These are phyloP conservation scores for Candida succiphila DNA, from an alignment of 805 yeast species.

Conservation along the genomic window DNA sequence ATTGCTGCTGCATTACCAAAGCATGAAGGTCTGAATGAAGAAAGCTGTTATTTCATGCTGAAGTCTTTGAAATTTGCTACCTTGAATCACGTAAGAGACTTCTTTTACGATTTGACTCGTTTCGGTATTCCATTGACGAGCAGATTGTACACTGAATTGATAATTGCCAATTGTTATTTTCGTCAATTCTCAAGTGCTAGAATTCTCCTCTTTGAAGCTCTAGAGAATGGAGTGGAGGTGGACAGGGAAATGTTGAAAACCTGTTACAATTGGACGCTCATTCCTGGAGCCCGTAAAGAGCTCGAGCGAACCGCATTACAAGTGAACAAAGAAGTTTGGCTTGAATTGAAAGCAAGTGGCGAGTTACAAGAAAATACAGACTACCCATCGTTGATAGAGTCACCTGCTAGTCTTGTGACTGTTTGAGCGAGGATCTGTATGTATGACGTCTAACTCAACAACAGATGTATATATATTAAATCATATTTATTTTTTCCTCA, in stretches of 20 bases:
- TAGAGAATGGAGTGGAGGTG: constrained; percentile 34
- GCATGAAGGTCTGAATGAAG: constrained; percentile 44
- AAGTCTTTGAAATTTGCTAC: constrained; percentile 47
- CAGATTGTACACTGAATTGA: constrained; percentile 44
- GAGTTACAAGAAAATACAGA: constrained; percentile 20
- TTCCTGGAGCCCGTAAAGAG: constrained; percentile 22
- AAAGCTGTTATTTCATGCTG: constrained; percentile 58
- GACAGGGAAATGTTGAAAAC: constrained; percentile 34
- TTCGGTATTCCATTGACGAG: constrained; percentile 44
- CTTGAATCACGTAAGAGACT: constrained; percentile 43
- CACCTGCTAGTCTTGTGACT: neutral
- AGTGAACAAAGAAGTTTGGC: constrained; percentile 28
- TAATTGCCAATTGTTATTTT: constrained; percentile 63
- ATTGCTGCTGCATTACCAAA: constrained; percentile 45
- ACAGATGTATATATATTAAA: too few relatives aligned
- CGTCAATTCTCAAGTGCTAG: constrained; percentile 51
- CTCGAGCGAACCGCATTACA: constrained; percentile 30
- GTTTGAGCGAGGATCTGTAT: too few relatives aligned
- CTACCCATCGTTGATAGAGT: constrained; percentile 15
- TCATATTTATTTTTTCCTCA: too few relatives aligned
- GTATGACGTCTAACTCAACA: too few relatives aligned
- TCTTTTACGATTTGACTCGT: constrained; percentile 51
- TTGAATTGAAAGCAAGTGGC: constrained; percentile 19
- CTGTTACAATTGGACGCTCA: constrained; percentile 36
- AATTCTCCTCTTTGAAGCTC: constrained; percentile 34